phyloP scores from a whole-genome alignment of 1,284 basidiomycete genomes.

The Trichosporon asahii region DNA sequence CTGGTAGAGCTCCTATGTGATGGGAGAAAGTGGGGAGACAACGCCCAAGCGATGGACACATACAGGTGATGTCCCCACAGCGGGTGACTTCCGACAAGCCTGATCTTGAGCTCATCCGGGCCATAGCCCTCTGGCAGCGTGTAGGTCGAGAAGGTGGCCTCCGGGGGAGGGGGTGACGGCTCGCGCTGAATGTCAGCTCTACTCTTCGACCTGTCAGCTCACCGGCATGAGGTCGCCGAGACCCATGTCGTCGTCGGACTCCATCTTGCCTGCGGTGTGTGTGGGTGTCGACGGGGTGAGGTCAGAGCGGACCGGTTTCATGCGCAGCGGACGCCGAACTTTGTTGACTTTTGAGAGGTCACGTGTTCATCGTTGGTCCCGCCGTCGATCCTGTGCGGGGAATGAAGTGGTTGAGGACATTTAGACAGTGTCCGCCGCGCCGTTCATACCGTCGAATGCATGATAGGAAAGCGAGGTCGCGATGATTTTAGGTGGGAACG shows the following conservation, averaged over 20 bases:
- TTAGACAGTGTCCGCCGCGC: no score
- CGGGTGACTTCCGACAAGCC: slow-evolving; percentile 80
- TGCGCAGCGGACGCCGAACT: not conserved
- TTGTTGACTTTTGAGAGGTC: slow-evolving; percentile 10
- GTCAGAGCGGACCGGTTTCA: no score
- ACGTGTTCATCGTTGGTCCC: not conserved
- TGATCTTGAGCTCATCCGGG: slow-evolving; percentile 58
- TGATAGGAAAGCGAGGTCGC: no score
- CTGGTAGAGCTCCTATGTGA: not conserved
- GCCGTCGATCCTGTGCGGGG: not conserved
- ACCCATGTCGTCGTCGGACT: slow-evolving; percentile 42
- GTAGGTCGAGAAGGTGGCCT: slow-evolving; percentile 47
- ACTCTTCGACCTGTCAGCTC: slow-evolving; percentile 17
- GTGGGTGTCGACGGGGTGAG: not conserved
- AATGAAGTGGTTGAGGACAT: no score
- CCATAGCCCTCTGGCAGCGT: slow-evolving; percentile 29
- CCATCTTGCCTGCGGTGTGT: not conserved
- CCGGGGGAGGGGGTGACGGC: slow-evolving; percentile 36
- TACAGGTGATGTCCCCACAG: slow-evolving; percentile 88
- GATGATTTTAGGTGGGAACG: no score
- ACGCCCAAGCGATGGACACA: slow-evolving; percentile 39
- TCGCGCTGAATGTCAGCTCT: slow-evolving; percentile 30
- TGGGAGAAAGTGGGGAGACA: not conserved
- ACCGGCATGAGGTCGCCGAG: slow-evolving; percentile 51
- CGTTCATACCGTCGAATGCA: no score